Base-by-base conservation (phyloP, 2,329 filamentous ascomycete species). In the Cladophialophora yegresii region DNA sequence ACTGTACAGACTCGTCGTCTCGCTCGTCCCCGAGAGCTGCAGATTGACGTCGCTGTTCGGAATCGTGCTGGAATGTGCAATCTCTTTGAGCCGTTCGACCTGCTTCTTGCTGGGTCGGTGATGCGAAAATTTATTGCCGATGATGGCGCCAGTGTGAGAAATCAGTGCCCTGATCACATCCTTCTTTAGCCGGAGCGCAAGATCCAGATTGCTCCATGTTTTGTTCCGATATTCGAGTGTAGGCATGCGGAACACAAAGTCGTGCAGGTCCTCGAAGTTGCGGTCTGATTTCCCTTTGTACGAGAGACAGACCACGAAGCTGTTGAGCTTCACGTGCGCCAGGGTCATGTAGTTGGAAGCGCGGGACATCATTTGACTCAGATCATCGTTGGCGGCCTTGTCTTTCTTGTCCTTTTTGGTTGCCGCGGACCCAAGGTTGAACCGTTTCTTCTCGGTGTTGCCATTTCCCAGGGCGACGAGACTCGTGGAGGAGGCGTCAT, bases 271-370 rank as follows among this genome's bases (percentile, higher is more conserved):
- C 78, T 97, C 92, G 63, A 99, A 85, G 73, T 98, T 99, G 74
- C 93, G 91, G 69, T 96, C 91, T 51, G 93, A 92, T 75, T 92
- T 96, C 73, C 96, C 95, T 77, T 98, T 96, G 83, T 97, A 97
- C 74, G 91, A 96, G 30, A 99, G 83, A 75, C 95, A 99, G 36
- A 99, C 86, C 1, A 98, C 92, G 71, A 99, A 93, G 62, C 92
- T 95, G 2, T 93, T 92, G 73, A 99, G 91, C 77, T 92, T 95
- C 77, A 99, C 92, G 76, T 96, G 93, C 1, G 93, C 89, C 67
- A 99, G 88, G 0, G 95, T 97, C 92, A 97, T 97, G 80, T 96
- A 99, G 75, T 93, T 96, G 63, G 91, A 96, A 3, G 95, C 95
- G 32, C 95, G 89, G 60, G 87, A 88, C 78, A 99, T 93, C 95